A percentile compares a stretch with the other conserved stretches of the same genome.
These are phyloP conservation scores for Rubroboletus pulcherrimus DNA, from an alignment of 768 basidiomycete genomes.

Conservation along the genomic window DNA sequence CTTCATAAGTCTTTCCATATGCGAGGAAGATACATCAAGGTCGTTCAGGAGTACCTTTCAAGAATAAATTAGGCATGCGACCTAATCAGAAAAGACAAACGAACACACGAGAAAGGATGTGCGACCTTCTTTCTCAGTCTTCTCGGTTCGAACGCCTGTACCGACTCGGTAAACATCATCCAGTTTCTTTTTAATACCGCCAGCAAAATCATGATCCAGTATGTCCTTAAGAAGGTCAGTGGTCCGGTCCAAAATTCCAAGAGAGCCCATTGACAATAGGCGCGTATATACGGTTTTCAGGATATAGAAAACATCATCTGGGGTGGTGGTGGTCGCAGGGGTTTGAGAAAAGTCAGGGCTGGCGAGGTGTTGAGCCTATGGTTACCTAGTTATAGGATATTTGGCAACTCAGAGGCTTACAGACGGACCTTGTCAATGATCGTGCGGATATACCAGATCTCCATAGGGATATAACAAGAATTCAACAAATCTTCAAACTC, in stretches of 20 bases:
- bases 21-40: constrained; percentile 85
- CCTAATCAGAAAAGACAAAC: neutral
- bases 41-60: constrained; percentile 85
- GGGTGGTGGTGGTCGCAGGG: constrained; percentile 68
- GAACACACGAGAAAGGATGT: constrained; percentile 74
- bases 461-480: constrained; percentile 83
- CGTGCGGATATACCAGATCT: constrained; percentile 85
- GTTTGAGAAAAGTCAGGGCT: constrained; percentile 61
- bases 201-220: constrained; percentile 80
- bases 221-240: constrained; percentile 63
- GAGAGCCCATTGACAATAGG: constrained; percentile 72
- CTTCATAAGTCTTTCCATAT: constrained; percentile 77
- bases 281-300: constrained; percentile 80
- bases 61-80: neutral
- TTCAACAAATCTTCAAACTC: constrained; percentile 65
- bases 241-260: constrained; percentile 53
- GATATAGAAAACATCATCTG: constrained; percentile 96
- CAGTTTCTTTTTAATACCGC: constrained; percentile 77
- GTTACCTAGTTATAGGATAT: neutral
- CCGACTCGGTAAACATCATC: constrained; percentile 79
- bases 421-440: constrained; percentile 79
- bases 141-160: constrained; percentile 58
- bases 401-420: neutral
- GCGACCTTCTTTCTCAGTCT: constrained; percentile 76
- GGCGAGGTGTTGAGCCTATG: constrained; percentile 84